Percentiles rank a stretch among this genome's conserved stretches.
phyloP scores from a whole-genome alignment of 208 protist species.

The Acanthamoeba healyi region DNA sequence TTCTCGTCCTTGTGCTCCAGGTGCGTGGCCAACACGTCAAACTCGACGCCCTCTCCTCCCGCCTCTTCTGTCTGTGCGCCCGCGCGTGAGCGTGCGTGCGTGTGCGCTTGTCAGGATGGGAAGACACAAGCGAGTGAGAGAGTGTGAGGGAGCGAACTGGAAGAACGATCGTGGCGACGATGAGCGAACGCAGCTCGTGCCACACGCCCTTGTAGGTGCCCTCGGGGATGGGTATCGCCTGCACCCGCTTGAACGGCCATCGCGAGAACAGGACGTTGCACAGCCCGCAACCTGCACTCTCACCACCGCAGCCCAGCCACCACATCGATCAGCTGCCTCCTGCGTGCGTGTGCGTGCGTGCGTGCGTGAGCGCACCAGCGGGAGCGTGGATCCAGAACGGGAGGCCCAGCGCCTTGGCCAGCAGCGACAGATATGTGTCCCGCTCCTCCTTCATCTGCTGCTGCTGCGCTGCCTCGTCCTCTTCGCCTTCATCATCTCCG shows the following conservation, averaged over 20 bases:
- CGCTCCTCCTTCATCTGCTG: not conserved
- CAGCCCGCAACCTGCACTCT: not conserved
- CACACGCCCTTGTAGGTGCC: not conserved
- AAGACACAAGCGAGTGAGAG: not conserved
- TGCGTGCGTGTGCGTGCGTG: not conserved
- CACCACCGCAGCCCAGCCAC: too few species aligned
- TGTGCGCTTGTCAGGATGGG: too few species aligned
- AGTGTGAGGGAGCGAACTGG: not conserved
- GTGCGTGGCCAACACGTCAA: slow-evolving; percentile 42
- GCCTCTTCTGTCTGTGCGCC: too few species aligned
- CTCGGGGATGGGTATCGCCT: not conserved
- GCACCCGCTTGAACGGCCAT: not conserved
- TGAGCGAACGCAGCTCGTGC: slow-evolving; percentile 34
- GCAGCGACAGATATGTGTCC: not conserved
- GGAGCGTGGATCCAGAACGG: slow-evolving; percentile 8
- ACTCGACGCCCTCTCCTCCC: not conserved
- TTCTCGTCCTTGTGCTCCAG: slow-evolving; percentile 27
- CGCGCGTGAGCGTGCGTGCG: too few species aligned
- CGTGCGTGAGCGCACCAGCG: not conserved
- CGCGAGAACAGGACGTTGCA: slow-evolving; percentile 37
- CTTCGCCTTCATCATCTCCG: not conserved
- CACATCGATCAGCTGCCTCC: not conserved
- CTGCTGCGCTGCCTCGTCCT: too few species aligned
- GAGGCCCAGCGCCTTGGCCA: not conserved
- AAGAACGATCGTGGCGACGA: slow-evolving; percentile 26